phyloP scores from a whole-genome alignment of 208 protist genomes.

The Wallacemonas collosoma region DNA sequence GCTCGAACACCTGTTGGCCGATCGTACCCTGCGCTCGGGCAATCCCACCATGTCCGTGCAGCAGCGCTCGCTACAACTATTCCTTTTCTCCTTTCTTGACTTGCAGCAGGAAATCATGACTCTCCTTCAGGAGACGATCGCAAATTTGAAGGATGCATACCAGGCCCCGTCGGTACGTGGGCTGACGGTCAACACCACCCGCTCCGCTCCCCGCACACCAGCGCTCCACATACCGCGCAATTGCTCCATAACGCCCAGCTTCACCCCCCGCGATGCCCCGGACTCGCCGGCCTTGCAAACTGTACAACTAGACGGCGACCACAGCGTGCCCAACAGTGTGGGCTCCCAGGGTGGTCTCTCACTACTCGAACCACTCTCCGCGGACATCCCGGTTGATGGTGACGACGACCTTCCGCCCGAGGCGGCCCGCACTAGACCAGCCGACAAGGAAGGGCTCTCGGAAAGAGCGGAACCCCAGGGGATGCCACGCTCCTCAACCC shows the following conservation, averaged over 20 bases:
- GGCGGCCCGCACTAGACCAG: too few relatives aligned
- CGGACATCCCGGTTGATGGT: too few relatives aligned
- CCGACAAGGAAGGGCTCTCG: too few relatives aligned
- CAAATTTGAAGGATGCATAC: conserved; percentile 4
- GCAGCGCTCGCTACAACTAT: conserved; percentile 20
- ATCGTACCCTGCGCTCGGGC: background rate
- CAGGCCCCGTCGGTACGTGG: background rate
- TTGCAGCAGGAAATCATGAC: conserved; percentile 23
- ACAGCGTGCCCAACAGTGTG: background rate
- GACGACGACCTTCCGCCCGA: too few relatives aligned
- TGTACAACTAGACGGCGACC: background rate
- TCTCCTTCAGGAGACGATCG: conserved; percentile 12
- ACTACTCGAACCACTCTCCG: too few relatives aligned
- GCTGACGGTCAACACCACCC: background rate
- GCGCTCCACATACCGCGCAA: background rate
- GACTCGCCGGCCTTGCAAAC: background rate
- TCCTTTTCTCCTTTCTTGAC: conserved; percentile 22
- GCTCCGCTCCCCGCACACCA: conserved; percentile 10
- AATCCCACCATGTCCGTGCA: conserved; percentile 17
- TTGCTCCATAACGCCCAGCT: background rate
- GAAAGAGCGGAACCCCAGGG: too few relatives aligned
- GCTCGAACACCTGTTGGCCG: conserved; percentile 7
- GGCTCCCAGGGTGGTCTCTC: too few relatives aligned
- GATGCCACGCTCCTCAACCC: too few relatives aligned
- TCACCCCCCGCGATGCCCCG: background rate